Evolutionary conservation across 2,329 filamentous ascomycete genomes (phyloP), one percentile per base, ranked within the genome.

Genomic region (Monosporascus sp.): DNA sequence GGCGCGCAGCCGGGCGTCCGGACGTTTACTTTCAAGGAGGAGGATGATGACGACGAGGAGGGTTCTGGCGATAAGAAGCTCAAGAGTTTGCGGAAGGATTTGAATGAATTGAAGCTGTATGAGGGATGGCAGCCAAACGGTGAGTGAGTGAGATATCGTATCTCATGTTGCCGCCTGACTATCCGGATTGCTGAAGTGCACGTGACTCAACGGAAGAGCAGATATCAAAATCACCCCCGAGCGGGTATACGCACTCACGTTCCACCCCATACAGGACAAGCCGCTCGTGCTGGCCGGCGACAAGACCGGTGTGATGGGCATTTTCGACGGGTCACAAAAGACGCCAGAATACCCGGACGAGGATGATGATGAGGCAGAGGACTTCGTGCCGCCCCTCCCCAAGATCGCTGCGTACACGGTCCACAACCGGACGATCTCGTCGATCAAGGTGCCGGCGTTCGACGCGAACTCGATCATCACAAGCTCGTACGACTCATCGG

Each of bases 181-280:
- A n/a, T 9, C 2, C 17, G 8, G 2, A 17, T 46, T n/a, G 11
- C 7, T 31, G 25, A 25, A 18, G 8, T 46, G 41, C 18, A 27
- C 18, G 41, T 54, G 48, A 37, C 17, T 9, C 39, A 56, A 50
- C 55, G 39, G n/a, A 39, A 44, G 39, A 15, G 2, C 60, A 90
- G 89, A 89, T 50, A 94, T 97, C 63, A 97, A 97, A 67, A 86
- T 97, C 48, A 93, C 89, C 0, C 92, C 91, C 0, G 90, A 96
- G 61, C 77, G 93, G 50, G 81, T 96, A 15, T 99, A 97, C 65
- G 81, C 89, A 0, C 83, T 97, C 62, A 85, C 87, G 0, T 93
- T 99, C 61, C 94, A 99, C 63, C 94, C 94, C 0, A 92, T 86
- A 0, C 78, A 85, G 54, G 85, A 92, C 3, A 97, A 97, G 64